phyloP scores from a whole-genome alignment of 345 rosid genomes.

The Gossypium bickii region DNA sequence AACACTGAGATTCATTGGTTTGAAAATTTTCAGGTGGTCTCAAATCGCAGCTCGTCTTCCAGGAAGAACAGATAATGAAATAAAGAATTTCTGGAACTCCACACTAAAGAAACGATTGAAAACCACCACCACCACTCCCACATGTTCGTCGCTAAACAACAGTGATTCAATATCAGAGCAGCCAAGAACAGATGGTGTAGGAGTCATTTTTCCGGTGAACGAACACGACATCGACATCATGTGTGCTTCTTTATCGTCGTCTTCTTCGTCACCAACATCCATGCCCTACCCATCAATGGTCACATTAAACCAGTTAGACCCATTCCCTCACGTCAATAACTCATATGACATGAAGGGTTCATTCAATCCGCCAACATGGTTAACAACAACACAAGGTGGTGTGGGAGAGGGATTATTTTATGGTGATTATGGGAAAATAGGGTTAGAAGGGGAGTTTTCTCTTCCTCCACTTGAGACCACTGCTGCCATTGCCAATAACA shows the following conservation, averaged over 20 bases:
- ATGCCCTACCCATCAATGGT: slow-evolving; percentile 31
- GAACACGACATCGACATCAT: slow-evolving; percentile 26
- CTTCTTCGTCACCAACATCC: slow-evolving; percentile 36
- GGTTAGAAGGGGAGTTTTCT: slow-evolving; percentile 42
- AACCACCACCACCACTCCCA: slow-evolving; percentile 18
- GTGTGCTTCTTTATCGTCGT: slow-evolving; percentile 31
- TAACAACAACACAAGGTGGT: slow-evolving; percentile 22
- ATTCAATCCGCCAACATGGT: slow-evolving; percentile 33
- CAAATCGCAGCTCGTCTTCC: slow-evolving; percentile 91
- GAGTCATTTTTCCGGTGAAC: slow-evolving; percentile 37
- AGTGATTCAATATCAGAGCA: slow-evolving; percentile 58
- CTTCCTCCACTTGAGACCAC: slow-evolving; percentile 42
- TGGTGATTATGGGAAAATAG: slow-evolving; percentile 35
- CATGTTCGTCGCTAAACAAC: slow-evolving; percentile 53
- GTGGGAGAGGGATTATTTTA: slow-evolving; percentile 30
- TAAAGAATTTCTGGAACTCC: slow-evolving; percentile 94
- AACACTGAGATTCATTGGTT: neutral
- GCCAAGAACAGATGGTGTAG: slow-evolving; percentile 21
- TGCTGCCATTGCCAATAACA: too few species aligned
- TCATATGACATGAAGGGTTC: slow-evolving; percentile 31
- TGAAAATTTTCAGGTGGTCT: slow-evolving; percentile 58
- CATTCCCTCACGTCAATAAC: slow-evolving; percentile 31
- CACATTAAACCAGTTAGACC: slow-evolving; percentile 36
- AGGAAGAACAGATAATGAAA: slow-evolving; percentile 90
- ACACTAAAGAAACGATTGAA: slow-evolving; percentile 69